A percentile compares a stretch with the other conserved stretches of the same genome.
These are phyloP conservation scores for Spencermartinsiella europaea DNA, from an alignment of 805 yeast species.

Conservation along the genomic window DNA sequence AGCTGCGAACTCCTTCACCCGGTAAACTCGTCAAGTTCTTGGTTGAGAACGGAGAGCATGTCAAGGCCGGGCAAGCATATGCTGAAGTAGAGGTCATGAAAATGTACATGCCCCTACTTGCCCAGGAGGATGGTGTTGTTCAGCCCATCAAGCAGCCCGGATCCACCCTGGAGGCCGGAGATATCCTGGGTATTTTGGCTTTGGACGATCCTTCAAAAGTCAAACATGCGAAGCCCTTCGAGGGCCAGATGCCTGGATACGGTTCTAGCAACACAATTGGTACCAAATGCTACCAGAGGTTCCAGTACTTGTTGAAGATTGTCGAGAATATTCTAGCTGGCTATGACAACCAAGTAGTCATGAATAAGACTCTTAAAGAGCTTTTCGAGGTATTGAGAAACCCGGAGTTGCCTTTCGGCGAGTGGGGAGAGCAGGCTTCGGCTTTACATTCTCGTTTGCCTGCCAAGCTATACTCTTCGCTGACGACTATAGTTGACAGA, in stretches of 20 bases:
- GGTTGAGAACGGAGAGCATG: slow-evolving; percentile 94
- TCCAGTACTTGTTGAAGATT: slow-evolving; percentile 51
- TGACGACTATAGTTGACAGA: slow-evolving; percentile 63
- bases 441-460: slow-evolving; percentile 93
- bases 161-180: slow-evolving; percentile 94
- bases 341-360: slow-evolving; percentile 90
- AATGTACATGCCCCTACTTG: slow-evolving; percentile 97
- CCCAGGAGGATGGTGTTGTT: slow-evolving; percentile 88
- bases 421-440: slow-evolving; percentile 80
- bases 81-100: slow-evolving; percentile 99
- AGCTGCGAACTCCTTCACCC: slow-evolving; percentile 97
- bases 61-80: slow-evolving; percentile 83
- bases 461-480: slow-evolving; percentile 60
- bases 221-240: slow-evolving; percentile 92
- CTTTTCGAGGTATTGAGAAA: slow-evolving; percentile 70
- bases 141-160: slow-evolving; percentile 97
- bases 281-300: slow-evolving; percentile 75
- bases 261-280: slow-evolving; percentile 84
- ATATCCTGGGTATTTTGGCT: slow-evolving; percentile 88
- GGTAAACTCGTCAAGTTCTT: slow-evolving; percentile 93
- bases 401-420: slow-evolving; percentile 83
- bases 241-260: slow-evolving; percentile 84
- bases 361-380: slow-evolving; percentile 75
- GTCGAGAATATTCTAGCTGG: slow-evolving; percentile 81
- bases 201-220: slow-evolving; percentile 96